Base-by-base conservation (phyloP, 1,284 basidiomycete genomes). In the Trichosporon asahii region DNA sequence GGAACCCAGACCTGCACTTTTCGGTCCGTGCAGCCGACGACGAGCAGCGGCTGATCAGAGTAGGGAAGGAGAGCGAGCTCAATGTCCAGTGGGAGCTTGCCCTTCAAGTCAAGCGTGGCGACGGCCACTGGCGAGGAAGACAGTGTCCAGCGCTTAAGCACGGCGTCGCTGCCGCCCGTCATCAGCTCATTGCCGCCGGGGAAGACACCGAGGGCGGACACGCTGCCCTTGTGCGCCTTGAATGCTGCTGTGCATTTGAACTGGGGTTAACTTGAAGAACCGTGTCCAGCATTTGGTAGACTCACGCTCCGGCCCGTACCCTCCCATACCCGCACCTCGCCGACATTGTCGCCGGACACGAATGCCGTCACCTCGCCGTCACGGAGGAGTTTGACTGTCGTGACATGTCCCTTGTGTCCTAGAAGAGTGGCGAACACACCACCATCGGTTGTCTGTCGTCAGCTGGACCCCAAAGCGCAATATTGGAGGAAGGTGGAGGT, bases 101-200 rank as follows among this genome's bases (percentile, higher is more conserved):
- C 89, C n/a, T 87, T 85, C 65, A 93, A 78, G 2, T 87, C 82
- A 63, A 96, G 86, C 2, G 82, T 85, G 80, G 95, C 92, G 9
- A 77, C 64, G 25, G 76, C 66, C 61, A 76, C 72, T 3, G 69
- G 55, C 15, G 70, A 55, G 1, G 33, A 66, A 29, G 65, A 64
- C n/a, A 76, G 9, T 44, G 81, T 81, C 92, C 92, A 96, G 18
- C 93, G 84, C 79, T 90, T 91, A 55, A 95, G 85, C 0, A 83
- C 83, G 0, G 89, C 88, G 79, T 96, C 93, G 0, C 93, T 95
- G 33, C 91, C 89, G 1, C 92, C 94, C 0, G 92, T 92, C 2
- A 90, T 85, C 6, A 95, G 53, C 46, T 85, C 84, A 12, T 68
- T 65, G 79, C 21, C 33, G 3, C n/a, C 23, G 31, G 72, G 44